Conservation (phyloP, 1,284 basidiomycete species). For the Meripilus lineatus region DNA sequence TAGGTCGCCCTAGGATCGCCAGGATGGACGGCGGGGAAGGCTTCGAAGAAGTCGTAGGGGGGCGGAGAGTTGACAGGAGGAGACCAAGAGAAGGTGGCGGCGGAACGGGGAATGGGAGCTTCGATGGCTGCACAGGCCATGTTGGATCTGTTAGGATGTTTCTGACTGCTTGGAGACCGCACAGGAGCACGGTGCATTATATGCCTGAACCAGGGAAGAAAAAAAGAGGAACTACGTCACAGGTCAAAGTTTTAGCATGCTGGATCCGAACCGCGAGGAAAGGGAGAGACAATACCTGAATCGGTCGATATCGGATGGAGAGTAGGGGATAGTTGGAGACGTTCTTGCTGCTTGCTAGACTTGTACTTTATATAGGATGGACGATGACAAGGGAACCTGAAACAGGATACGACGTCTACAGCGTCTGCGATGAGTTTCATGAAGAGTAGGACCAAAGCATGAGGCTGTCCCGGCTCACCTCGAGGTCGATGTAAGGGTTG, state of each 20-base stretch:
- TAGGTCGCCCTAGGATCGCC: background rate
- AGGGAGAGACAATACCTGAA: background rate
- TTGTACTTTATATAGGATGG: background rate
- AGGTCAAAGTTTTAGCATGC: background rate
- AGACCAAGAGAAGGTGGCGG: constrained; percentile 21
- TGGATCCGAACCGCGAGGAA: background rate
- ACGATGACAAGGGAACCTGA: background rate
- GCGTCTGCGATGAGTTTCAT: background rate
- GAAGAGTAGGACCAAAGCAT: background rate
- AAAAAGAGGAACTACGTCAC: constrained; percentile 3
- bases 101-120: constrained; percentile 15
- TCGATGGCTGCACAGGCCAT: background rate
- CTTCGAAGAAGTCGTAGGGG: constrained; percentile 23
- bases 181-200: background rate
- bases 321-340: background rate
- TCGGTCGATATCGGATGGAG: background rate
- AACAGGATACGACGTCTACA: background rate
- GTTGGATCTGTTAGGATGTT: background rate
- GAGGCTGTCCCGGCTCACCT: too few relatives aligned
- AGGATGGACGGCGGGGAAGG: constrained; percentile 10
- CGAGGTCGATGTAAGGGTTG: too few relatives aligned
- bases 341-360: background rate
- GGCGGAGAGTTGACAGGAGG: constrained; percentile 23
- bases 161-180: background rate
- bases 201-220: background rate